These are phyloP conservation scores for Sarcodon sp. DNA, from an alignment of 768 basidiomycete genomes.

Conservation along the genomic window DNA sequence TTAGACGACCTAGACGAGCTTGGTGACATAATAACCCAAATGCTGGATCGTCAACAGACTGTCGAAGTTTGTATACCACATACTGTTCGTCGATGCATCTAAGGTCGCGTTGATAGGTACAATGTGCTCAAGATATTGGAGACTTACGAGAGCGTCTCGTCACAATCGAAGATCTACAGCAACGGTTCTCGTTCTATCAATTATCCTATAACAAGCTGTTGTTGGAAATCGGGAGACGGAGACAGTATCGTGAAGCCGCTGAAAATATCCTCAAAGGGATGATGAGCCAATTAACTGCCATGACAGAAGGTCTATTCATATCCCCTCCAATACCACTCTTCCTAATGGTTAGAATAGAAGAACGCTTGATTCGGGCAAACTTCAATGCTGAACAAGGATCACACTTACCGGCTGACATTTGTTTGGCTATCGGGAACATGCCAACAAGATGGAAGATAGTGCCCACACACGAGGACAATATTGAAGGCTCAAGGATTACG, in stretches of 20 bases:
- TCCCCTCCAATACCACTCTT: slow-evolving; percentile 1
- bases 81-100: not conserved
- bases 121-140: slow-evolving; percentile 39
- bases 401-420: slow-evolving; percentile 69
- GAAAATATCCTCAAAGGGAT: slow-evolving; percentile 56
- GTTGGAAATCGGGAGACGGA: slow-evolving; percentile 57
- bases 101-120: slow-evolving; percentile 19
- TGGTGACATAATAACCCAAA: slow-evolving; percentile 68
- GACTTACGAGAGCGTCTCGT: slow-evolving; percentile 48
- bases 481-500: slow-evolving; percentile 30
- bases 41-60: slow-evolving; percentile 55
- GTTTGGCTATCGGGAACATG: slow-evolving; percentile 59
- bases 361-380: slow-evolving; percentile 43
- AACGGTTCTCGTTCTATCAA: slow-evolving; percentile 57
- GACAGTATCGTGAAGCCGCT: slow-evolving; percentile 50
- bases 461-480: slow-evolving; percentile 38
- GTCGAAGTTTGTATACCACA: slow-evolving; percentile 39
- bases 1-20: slow-evolving; percentile 65
- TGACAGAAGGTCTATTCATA: slow-evolving; percentile 43
- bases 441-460: slow-evolving; percentile 65
- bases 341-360: slow-evolving; percentile 36
- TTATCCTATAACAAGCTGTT: slow-evolving; percentile 64
- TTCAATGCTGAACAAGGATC: slow-evolving; percentile 68
- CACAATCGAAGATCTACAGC: slow-evolving; percentile 50
- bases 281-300: slow-evolving; percentile 46